Base-by-base conservation (phyloP, 306 rosid species). In the Quercus dentata region DNA sequence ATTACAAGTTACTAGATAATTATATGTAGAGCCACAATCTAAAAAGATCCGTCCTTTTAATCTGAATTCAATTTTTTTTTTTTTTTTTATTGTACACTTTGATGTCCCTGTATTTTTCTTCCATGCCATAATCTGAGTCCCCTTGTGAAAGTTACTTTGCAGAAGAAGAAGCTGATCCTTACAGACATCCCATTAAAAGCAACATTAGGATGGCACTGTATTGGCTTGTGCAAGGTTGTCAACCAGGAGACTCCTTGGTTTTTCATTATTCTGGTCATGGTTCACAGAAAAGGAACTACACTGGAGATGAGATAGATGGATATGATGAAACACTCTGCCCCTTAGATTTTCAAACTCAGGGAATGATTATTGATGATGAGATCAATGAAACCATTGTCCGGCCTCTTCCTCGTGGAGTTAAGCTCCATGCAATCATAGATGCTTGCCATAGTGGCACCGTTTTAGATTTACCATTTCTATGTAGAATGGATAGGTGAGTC, bases 181-280 rank as follows among this genome's bases (percentile, higher is more conserved):
- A n/a, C 62, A 73, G 74, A 57, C 55, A 41, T 27, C 91, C 91
- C 1, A 86, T 80, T 23, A 88, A 86, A 58, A 67, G 72, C 4
- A 88, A 79, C 78, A 83, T 88, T 23, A 81, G 88, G 71, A 86
- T 31, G 83, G 91, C 91, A 1, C 4, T 88, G 72, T 68, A 25
- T 8, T 88, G 91, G 91, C 85, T 86, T 17, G 83, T 88, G 28
- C 83, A 86, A 56, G 86, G 86, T 30, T 84, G 87, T 64, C 85
- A 71, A 30, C 56, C 91, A 23, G 91, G 89, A 49, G 89, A 88
- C 28, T 88, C 91, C 3, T 68, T 88, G 83, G 86, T 86, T 33
- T 83, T 88, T 78, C 89, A 88, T 38, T 88, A 68, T 76, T 86
- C 91, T 3, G 89, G 89, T 28, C 89, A 88, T 77, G 89, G 91